These are phyloP conservation scores for Phaffomyces antillensis DNA, from an alignment of 805 yeast genomes.

Conservation along the genomic window DNA sequence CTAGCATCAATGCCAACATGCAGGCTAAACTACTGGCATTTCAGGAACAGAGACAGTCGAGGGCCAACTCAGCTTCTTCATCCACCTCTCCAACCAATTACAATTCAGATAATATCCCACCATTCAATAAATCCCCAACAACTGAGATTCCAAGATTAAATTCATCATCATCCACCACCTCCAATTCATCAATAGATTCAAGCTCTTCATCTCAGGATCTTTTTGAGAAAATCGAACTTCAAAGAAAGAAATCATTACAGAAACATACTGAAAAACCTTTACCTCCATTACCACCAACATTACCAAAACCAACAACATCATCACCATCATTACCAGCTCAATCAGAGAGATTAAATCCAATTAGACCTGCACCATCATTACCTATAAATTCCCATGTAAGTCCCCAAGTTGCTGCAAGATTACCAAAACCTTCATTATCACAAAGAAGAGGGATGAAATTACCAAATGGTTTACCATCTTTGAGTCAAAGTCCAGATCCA, in stretches of 20 bases:
- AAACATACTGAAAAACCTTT: slow-evolving; percentile 23
- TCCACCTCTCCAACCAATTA: slow-evolving; percentile 8
- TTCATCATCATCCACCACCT: neutral
- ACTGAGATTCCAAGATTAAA: neutral
- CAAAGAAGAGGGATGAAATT: slow-evolving; percentile 80
- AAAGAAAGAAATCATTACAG: slow-evolving; percentile 15
- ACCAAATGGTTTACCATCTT: slow-evolving; percentile 73
- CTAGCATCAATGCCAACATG: slow-evolving; percentile 58
- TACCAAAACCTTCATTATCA: slow-evolving; percentile 77
- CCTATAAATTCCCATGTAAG: slow-evolving; percentile 48
- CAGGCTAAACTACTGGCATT: slow-evolving; percentile 86
- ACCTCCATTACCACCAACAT: slow-evolving; percentile 33
- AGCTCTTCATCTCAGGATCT: slow-evolving; percentile 5
- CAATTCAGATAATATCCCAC: neutral
- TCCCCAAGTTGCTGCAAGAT: slow-evolving; percentile 69
- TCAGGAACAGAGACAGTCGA: slow-evolving; percentile 67
- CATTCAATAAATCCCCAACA: neutral
- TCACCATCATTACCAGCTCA: neutral
- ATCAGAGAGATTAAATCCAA: slow-evolving; percentile 15
- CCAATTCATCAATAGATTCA: slow-evolving; percentile 3
- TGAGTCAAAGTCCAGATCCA: slow-evolving; percentile 12
- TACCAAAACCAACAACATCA: slow-evolving; percentile 4
- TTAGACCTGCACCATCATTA: slow-evolving; percentile 25
- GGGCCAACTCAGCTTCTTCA: slow-evolving; percentile 17
- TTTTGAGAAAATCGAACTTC: slow-evolving; percentile 15